Evolutionary conservation across 192 early-diverging fungal species (phyloP), one percentile per base, ranked within the genome.

Genomic region (Chytriomyces sp.): DNA sequence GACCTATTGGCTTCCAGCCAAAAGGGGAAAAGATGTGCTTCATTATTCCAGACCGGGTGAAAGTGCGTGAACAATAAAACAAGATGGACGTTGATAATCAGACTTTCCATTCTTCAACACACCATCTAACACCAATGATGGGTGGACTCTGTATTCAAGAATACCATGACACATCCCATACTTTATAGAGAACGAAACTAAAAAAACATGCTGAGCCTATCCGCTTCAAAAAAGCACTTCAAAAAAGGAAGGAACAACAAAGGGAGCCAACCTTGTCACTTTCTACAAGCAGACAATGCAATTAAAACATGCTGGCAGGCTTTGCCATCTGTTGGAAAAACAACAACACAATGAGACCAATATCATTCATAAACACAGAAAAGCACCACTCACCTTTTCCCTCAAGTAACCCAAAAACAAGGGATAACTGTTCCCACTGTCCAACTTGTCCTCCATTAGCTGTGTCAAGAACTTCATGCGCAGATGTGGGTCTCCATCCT

Each of bases 361-460:
- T n/a, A 49, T 49, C 44, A 3, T 0, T 14, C 2, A 49, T n/a
- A 49, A 49, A 2, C 44, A 49, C 17, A 49, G 2, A 49, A 2
- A 49, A 49, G 14, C 44, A 49, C 22, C 14, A n/a, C 41, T 67
- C 65, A 68, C 6, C 52, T 68, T 68, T 34, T 68, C 65, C 65
- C 65, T 30, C 6, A 68, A 14, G 34, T 68, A 68, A 28, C 65
- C 65, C 65, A 86, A 62, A 67, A 82, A 85, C 55, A 86, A 80
- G 28, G 86, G 81, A 61, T 88, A 88, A 52, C 82, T 84, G 39
- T 74, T 68, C 28, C 67, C 70, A 31, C 62, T 85, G 40, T 94
- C 90, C 33, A 90, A 91, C 59, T 94, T 89, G 77, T 98, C 96
- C 75, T 97, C 95, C n/a, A 96, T 85, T 73, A 98, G 78, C 70